These are phyloP conservation scores for Luffa acutangula DNA, from an alignment of 306 rosid genomes.

Conservation along the genomic window DNA sequence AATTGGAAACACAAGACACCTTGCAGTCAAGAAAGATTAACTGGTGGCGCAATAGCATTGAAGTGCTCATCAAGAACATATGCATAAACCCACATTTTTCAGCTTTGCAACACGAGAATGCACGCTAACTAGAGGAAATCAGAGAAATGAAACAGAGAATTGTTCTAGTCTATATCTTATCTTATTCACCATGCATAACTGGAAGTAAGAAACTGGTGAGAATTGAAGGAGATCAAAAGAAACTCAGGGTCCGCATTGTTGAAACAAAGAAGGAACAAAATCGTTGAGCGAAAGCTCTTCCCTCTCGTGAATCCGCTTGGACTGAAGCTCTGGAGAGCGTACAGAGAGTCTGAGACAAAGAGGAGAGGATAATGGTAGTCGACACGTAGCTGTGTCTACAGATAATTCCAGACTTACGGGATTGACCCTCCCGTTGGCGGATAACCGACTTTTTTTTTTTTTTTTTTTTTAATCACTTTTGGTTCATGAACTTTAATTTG, in stretches of 20 bases:
- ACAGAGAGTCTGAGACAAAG: background rate
- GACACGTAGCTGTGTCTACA: background rate
- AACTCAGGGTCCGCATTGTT: background rate
- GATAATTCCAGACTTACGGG: background rate
- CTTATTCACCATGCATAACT: background rate
- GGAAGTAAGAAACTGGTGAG: background rate
- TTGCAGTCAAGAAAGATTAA: slow-evolving; percentile 25
- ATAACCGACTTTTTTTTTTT: too few relatives aligned
- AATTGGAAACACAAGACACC: slow-evolving; percentile 13
- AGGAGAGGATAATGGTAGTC: background rate
- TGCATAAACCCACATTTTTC: slow-evolving; percentile 42
- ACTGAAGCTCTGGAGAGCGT: background rate
- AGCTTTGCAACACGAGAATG: slow-evolving; percentile 8
- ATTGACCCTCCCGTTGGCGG: background rate
- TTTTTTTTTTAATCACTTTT: too few relatives aligned
- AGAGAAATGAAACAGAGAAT: background rate
- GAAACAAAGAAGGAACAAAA: background rate
- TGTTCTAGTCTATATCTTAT: background rate
- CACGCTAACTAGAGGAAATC: background rate
- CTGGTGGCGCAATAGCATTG: slow-evolving; percentile 34
- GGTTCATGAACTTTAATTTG: too few relatives aligned
- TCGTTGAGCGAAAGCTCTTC: background rate
- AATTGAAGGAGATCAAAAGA: background rate
- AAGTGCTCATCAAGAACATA: slow-evolving; percentile 50
- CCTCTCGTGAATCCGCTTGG: background rate